A percentile compares a stretch with the other conserved stretches of the same genome.
phyloP scores from a whole-genome alignment of 163 green algal genomes.

The Chlorella variabilis region DNA sequence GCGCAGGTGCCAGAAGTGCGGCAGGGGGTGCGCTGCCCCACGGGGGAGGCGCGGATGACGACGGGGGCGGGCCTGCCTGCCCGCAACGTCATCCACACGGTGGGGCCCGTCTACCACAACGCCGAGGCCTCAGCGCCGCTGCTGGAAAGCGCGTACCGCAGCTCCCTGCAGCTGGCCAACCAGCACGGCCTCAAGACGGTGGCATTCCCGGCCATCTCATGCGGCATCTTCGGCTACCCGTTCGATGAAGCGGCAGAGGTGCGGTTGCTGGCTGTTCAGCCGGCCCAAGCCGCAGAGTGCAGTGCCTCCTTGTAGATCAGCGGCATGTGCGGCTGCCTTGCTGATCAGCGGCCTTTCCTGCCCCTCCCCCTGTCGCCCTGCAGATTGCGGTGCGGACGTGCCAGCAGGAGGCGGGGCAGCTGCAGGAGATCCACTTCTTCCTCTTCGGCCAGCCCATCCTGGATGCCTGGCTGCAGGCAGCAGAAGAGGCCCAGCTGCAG shows the following conservation, averaged over 20 bases:
- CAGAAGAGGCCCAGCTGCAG: neutral
- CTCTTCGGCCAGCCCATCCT: slow-evolving; percentile 63
- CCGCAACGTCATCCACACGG: slow-evolving; percentile 86
- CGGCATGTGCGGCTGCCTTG: no score
- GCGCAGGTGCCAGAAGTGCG: slow-evolving; percentile 53
- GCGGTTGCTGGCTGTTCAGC: neutral
- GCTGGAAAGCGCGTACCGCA: slow-evolving; percentile 73
- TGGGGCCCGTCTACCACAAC: slow-evolving; percentile 79
- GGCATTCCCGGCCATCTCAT: slow-evolving; percentile 89
- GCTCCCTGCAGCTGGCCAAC: slow-evolving; percentile 64
- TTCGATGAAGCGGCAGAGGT: slow-evolving; percentile 23
- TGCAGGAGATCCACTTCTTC: slow-evolving; percentile 80
- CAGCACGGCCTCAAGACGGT: slow-evolving; percentile 60
- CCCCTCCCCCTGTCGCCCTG: neutral
- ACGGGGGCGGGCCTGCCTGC: slow-evolving; percentile 62
- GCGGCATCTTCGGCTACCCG: slow-evolving; percentile 75
- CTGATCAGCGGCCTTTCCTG: neutral
- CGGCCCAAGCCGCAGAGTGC: no score
- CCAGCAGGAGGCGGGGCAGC: slow-evolving; percentile 16
- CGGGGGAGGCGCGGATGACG: slow-evolving; percentile 83
- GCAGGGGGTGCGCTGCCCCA: slow-evolving; percentile 78
- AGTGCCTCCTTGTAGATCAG: neutral
- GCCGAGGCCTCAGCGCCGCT: slow-evolving; percentile 58
- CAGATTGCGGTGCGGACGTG: slow-evolving; percentile 55
- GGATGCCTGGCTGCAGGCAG: slow-evolving; percentile 42